Evolutionary conservation across 352 stramenopile species (phyloP), one percentile per base, ranked within the genome.

Genomic region (Globisporangium takayamanum): DNA sequence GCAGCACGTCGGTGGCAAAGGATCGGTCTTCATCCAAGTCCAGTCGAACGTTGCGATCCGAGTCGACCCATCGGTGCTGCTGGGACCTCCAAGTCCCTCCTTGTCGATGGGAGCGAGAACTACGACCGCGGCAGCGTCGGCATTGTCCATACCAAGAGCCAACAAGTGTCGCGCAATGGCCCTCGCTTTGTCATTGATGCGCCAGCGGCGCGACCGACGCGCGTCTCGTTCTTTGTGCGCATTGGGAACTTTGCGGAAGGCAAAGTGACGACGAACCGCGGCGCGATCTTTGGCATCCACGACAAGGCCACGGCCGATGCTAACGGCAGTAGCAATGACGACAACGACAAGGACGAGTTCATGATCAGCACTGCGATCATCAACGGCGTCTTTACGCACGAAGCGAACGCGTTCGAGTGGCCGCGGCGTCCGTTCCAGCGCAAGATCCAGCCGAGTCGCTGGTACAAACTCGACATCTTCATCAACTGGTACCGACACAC

Each of bases 401-500:
- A 89, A 46, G 66, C 80, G 2, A 97, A 97, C 54, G 68, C 60
- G 10, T 86, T 85, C 25, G 64, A 80, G 50, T 79, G 75, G 41
- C 85, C 84, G 2, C 65, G 72, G 49, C 59, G 60, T 3, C 28
- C 57, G 25, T 87, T 90, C 41, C 73, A 87, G 36, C 50, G 63
- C 0, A 84, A 79, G 57, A 60, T 88, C 18, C 69, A 91, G 50
- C 67, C 69, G 2, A 72, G 88, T 50, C 76, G 77, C 18, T 98
- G 95, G 95, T 98, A 98, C 66, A 98, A 98, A 61, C 49, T 99
- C 25, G 96, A 99, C 59, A 64, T 99, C 39, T 71, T 84, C 5
- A 65, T 98, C 22, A 66, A 98, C 61, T 98, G 94, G 94, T 45
- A 74, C 12, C 37, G 54, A 18, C 54, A 72, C 36, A 80, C 66